Percentiles rank a stretch among this genome's conserved stretches.
Evolutionary conservation across 306 rosid genomes (phyloP).

Genomic region (Vicia faba): DNA sequence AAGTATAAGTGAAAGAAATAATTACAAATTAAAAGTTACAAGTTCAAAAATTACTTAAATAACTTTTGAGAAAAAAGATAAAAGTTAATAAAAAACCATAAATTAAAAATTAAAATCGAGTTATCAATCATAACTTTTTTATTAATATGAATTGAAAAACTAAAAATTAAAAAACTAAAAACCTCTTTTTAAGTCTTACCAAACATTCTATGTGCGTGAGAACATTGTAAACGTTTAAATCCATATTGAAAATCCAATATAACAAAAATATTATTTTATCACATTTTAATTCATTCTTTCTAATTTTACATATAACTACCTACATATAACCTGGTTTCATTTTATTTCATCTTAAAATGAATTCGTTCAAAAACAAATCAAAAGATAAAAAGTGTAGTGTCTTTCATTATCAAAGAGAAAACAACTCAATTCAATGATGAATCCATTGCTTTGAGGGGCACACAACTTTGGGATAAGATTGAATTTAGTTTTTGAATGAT

Average conservation of each 20-base stretch:
- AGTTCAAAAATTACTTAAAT: too few relatives aligned
- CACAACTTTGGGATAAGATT: slow-evolving; percentile 7
- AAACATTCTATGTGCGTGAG: too few relatives aligned
- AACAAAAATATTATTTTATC: neutral
- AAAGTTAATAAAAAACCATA: too few relatives aligned
- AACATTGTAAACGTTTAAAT: too few relatives aligned
- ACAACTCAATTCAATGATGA: slow-evolving; percentile 10
- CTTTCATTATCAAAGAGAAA: slow-evolving; percentile 32
- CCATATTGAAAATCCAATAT: neutral
- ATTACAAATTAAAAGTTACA: too few relatives aligned
- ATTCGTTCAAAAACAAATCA: neutral
- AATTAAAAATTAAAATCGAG: too few relatives aligned
- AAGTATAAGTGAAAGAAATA: too few relatives aligned
- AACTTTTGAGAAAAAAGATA: too few relatives aligned
- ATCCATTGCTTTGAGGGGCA: neutral
- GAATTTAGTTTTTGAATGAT: neutral
- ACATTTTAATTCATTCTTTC: neutral
- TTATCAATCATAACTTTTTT: too few relatives aligned
- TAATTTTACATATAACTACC: neutral
- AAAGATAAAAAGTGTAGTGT: slow-evolving; percentile 21
- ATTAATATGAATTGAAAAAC: too few relatives aligned
- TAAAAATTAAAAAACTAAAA: too few relatives aligned
- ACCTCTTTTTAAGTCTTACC: too few relatives aligned
- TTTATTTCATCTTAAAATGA: neutral
- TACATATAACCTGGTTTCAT: neutral